Percentiles rank a stretch among this genome's conserved stretches.
Evolutionary conservation across 1,284 basidiomycete genomes (phyloP).

Genomic region (Malassezia brasiliensis): DNA sequence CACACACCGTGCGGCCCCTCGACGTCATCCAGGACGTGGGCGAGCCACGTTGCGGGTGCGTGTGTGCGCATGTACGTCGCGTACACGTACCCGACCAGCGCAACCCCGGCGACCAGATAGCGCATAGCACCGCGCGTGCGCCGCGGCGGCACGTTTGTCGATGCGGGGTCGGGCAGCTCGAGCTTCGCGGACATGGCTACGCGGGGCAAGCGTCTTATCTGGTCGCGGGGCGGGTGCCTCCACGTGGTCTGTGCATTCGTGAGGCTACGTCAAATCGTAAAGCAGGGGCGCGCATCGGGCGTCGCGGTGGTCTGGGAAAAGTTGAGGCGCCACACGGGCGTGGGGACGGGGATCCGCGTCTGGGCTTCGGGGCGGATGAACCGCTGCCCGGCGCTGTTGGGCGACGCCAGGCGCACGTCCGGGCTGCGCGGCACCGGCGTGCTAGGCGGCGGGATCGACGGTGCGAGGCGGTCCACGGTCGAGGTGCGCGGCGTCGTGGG

Average conservation of each 20-base stretch:
- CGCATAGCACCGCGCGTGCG: neutral
- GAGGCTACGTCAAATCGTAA: constrained; percentile 12
- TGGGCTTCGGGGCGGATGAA: constrained; percentile 4
- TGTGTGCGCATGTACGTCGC: neutral
- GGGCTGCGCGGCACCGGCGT: constrained; percentile 15
- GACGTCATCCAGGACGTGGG: neutral
- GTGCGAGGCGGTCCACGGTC: constrained; percentile 2
- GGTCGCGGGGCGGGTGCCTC: neutral
- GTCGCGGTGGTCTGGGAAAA: constrained; percentile 7
- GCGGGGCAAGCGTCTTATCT: neutral
- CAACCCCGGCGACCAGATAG: no score
- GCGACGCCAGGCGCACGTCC: constrained; percentile 2
- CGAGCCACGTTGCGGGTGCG: neutral
- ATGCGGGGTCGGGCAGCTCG: neutral
- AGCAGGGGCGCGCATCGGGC: neutral
- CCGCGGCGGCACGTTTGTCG: neutral
- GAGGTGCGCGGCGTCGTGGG: neutral
- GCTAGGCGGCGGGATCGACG: constrained; percentile 14
- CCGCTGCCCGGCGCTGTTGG: neutral
- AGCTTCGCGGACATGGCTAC: neutral
- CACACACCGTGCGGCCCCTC: constrained; percentile 1
- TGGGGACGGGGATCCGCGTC: constrained; percentile 15
- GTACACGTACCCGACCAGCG: neutral
- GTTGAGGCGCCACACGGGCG: constrained; percentile 13
- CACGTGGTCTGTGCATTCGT: constrained; percentile 5